Conservation (phyloP, 2,329 filamentous ascomycete genomes). For the Xylariaceae sp. region DNA sequence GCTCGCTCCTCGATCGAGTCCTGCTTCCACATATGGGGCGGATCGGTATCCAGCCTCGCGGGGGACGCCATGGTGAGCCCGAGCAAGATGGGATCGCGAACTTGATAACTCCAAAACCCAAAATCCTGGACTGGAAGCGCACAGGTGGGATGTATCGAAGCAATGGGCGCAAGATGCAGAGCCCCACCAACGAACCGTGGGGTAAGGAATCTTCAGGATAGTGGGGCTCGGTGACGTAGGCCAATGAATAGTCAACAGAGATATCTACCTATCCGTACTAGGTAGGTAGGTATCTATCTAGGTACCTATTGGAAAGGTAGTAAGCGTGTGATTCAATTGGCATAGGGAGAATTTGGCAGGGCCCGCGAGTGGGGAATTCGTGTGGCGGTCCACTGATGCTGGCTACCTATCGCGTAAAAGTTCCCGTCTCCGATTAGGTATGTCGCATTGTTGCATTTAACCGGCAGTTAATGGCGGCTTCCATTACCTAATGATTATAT, state of each 20-base stretch:
- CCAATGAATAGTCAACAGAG: not conserved
- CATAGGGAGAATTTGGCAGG: no score
- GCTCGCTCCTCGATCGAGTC: slow-evolving; percentile 59
- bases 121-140: not conserved
- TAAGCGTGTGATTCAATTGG: no score
- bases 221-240: slow-evolving; percentile 8
- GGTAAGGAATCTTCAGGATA: slow-evolving; percentile 10
- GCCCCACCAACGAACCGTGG: slow-evolving; percentile 13
- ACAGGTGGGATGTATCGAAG: not conserved
- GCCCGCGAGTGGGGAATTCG: no score
- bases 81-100: not conserved
- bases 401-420: no score
- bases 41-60: slow-evolving; percentile 23
- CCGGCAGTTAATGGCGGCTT: no score
- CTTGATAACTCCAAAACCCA: not conserved
- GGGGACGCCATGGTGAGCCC: slow-evolving; percentile 21
- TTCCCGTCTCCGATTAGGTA: no score
- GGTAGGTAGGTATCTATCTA: no score
- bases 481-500: no score
- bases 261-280: not conserved
- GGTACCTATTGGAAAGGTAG: no score
- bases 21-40: slow-evolving; percentile 28
- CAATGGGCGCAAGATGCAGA: slow-evolving; percentile 4
- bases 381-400: no score
- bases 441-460: no score